These are phyloP conservation scores for Lathyrus aphaca DNA, from an alignment of 306 rosid species.

Conservation along the genomic window DNA sequence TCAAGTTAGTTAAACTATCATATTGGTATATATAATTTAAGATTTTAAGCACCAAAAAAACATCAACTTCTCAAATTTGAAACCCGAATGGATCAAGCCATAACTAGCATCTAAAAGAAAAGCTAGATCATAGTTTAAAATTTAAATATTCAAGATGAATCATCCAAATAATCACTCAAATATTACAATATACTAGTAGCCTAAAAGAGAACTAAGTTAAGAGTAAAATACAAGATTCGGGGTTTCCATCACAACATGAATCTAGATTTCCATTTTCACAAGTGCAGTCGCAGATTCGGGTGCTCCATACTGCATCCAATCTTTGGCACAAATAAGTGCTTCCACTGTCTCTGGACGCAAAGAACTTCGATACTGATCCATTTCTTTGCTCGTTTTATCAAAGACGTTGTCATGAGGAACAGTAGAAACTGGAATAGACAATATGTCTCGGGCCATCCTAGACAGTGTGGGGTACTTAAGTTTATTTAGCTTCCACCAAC, in stretches of 20 bases:
- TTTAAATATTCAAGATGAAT: slow-evolving; percentile 38
- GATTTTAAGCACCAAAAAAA: no score
- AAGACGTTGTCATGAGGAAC: slow-evolving; percentile 65
- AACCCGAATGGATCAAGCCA: no score
- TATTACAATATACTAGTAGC: slow-evolving; percentile 44
- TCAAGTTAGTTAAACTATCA: no score
- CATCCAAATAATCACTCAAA: slow-evolving; percentile 37
- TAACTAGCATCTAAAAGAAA: slow-evolving; percentile 30
- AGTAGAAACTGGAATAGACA: slow-evolving; percentile 68
- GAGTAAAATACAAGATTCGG: slow-evolving; percentile 19
- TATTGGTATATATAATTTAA: no score
- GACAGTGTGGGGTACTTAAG: slow-evolving; percentile 92
- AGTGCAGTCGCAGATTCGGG: slow-evolving; percentile 50
- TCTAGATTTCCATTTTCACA: slow-evolving; percentile 66
- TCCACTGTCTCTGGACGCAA: slow-evolving; percentile 81
- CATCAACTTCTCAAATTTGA: no score
- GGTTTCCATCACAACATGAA: background rate
- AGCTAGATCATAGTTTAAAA: slow-evolving; percentile 30
- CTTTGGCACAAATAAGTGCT: slow-evolving; percentile 87
- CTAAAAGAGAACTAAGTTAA: slow-evolving; percentile 34
- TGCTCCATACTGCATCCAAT: slow-evolving; percentile 77
- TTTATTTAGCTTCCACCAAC: slow-evolving; percentile 95
- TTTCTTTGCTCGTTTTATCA: slow-evolving; percentile 57
- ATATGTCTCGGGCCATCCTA: slow-evolving; percentile 86
- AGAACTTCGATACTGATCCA: slow-evolving; percentile 80